These are phyloP conservation scores for Monilinia fructicola DNA, from an alignment of 2,329 filamentous ascomycete genomes.

Conservation along the genomic window DNA sequence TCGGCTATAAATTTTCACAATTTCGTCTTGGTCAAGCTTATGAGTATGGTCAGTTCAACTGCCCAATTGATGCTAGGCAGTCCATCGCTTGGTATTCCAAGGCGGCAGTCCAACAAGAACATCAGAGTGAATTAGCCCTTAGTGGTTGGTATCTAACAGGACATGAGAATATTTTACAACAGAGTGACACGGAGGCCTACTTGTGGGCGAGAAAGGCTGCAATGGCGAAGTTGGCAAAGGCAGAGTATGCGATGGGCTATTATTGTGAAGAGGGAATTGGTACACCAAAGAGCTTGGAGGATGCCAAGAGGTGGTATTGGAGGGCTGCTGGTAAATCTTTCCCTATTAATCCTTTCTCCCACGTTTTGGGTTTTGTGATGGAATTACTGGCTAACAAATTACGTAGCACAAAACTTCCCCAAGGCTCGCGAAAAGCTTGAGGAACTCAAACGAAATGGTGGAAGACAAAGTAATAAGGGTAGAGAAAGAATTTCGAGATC, in stretches of 20 bases:
- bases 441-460: conserved; percentile 80
- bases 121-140: conserved; percentile 82
- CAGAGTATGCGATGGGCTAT: conserved; percentile 97
- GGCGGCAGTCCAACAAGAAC: conserved; percentile 89
- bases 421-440: conserved; percentile 92
- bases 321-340: conserved; percentile 81
- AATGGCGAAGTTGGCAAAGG: conserved; percentile 82
- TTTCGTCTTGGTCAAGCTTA: conserved; percentile 84
- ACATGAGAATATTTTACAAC: conserved; percentile 79
- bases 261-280: conserved; percentile 96
- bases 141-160: conserved; percentile 96
- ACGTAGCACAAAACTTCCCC: conserved; percentile 83
- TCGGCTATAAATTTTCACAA: conserved; percentile 95
- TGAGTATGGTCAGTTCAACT: conserved; percentile 84
- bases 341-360: background rate
- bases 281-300: conserved; percentile 79
- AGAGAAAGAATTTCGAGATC: conserved; percentile 79
- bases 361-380: too few species aligned
- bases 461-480: conserved; percentile 66
- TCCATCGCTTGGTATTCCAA: conserved; percentile 94
- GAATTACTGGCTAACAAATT: conserved; percentile 22
- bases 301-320: conserved; percentile 98
- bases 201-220: conserved; percentile 96
- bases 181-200: conserved; percentile 94
- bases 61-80: conserved; percentile 75